Evolutionary conservation across 1,139 yeast species (phyloP).

Genomic region (Zhuliangozyma blackwelliae): DNA sequence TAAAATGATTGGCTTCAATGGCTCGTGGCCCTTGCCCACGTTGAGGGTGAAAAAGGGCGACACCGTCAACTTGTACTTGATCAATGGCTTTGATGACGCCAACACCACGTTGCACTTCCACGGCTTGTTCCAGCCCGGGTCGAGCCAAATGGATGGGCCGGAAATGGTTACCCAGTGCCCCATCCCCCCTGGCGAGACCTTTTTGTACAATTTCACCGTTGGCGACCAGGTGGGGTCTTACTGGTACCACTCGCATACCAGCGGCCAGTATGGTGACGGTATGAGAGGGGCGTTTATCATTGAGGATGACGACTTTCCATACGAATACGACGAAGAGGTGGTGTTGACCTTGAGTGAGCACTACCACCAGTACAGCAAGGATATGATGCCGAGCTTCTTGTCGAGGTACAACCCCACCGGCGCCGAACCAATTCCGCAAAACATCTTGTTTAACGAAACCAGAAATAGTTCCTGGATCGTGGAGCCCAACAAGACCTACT

Average conservation of each 20-base stretch:
- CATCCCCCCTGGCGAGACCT: slow-evolving; percentile 60
- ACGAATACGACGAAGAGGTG: slow-evolving; percentile 60
- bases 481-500: slow-evolving; percentile 58
- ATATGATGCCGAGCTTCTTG: slow-evolving; percentile 45
- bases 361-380: slow-evolving; percentile 51
- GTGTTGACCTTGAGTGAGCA: slow-evolving; percentile 55
- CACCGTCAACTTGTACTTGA: slow-evolving; percentile 52
- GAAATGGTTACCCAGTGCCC: slow-evolving; percentile 78
- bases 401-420: slow-evolving; percentile 74
- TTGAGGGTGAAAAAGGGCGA: slow-evolving; percentile 64
- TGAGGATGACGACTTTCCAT: slow-evolving; percentile 57
- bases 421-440: slow-evolving; percentile 76
- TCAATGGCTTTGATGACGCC: slow-evolving; percentile 50
- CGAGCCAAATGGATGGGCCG: slow-evolving; percentile 73
- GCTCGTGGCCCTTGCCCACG: slow-evolving; percentile 70
- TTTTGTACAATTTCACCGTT: slow-evolving; percentile 62
- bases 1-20: slow-evolving; percentile 62
- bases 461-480: slow-evolving; percentile 55
- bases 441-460: slow-evolving; percentile 60
- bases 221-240: slow-evolving; percentile 66
- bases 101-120: slow-evolving; percentile 74
- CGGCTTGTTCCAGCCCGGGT: slow-evolving; percentile 62
- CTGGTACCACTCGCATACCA: slow-evolving; percentile 84
- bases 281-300: slow-evolving; percentile 67
- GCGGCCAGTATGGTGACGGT: slow-evolving; percentile 76